These are phyloP conservation scores for Pseudogymnoascus sp. DNA, from an alignment of 2,329 filamentous ascomycete genomes.

Conservation along the genomic window DNA sequence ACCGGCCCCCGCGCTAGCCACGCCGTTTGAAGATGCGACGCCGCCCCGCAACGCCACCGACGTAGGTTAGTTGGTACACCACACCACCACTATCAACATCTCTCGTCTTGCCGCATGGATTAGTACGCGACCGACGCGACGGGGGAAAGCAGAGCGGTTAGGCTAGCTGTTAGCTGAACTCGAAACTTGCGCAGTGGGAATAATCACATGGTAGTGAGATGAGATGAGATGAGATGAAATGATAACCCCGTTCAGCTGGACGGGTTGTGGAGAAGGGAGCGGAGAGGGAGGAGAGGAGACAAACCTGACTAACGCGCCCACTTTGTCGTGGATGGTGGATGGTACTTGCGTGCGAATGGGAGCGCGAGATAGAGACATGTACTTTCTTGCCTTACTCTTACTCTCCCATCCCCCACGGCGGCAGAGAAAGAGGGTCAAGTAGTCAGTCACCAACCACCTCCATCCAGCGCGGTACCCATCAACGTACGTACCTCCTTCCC, in stretches of 20 bases:
- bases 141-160: no score
- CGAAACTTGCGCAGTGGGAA: neutral
- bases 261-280: no score
- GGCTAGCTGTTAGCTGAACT: no score
- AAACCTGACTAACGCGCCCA: neutral
- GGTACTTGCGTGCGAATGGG: neutral
- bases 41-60: slow-evolving; percentile 1
- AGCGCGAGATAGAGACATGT: neutral
- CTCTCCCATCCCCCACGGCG: no score
- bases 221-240: no score
- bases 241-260: neutral
- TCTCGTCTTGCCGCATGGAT: no score
- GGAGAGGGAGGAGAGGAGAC: neutral
- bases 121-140: no score
- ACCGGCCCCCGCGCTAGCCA: neutral
- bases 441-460: no score
- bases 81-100: neutral
- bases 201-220: neutral
- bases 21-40: slow-evolving; percentile 4
- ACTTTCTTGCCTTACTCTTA: neutral
- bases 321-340: neutral
- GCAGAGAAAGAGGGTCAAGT: no score
- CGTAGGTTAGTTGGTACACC: neutral
- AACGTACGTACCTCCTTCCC: neutral
- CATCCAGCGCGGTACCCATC: no score